Conservation (phyloP, 2,329 filamentous ascomycete species). For the Rutstroemia sp. region DNA sequence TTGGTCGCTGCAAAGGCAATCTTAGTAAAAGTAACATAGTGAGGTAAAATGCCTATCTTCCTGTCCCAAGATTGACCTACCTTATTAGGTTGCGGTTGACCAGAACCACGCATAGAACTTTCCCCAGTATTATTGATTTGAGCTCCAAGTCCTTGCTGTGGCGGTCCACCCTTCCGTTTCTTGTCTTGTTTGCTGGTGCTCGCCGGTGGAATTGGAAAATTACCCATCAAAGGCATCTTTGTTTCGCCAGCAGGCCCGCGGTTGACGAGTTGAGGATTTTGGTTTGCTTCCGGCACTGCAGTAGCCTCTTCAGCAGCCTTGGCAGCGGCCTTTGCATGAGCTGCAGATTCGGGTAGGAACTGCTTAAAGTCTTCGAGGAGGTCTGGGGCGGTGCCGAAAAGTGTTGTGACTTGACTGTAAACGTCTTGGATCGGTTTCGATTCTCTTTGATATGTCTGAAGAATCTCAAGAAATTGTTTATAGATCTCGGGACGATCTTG, state of each 20-base stretch:
- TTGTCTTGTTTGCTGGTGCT: constrained; percentile 81
- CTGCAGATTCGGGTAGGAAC: constrained; percentile 86
- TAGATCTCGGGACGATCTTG: constrained; percentile 96
- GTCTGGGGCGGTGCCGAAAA: constrained; percentile 91
- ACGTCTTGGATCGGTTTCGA: constrained; percentile 98
- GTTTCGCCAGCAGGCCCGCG: constrained; percentile 42
- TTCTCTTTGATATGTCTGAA: constrained; percentile 96
- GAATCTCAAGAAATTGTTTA: constrained; percentile 96
- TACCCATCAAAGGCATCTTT: constrained; percentile 86
- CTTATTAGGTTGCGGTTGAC: constrained; percentile 38
- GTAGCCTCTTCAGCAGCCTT: constrained; percentile 61
- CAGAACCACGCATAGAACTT: constrained; percentile 22
- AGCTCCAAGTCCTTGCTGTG: constrained; percentile 31
- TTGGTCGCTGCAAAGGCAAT: constrained; percentile 46
- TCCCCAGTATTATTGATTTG: constrained; percentile 22
- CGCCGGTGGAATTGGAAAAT: constrained; percentile 69
- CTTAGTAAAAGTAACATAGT: constrained; percentile 3
- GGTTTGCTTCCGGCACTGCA: constrained; percentile 24
- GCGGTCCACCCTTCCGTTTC: constrained; percentile 56
- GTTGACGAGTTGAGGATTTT: constrained; percentile 44
- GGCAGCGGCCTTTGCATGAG: constrained; percentile 53
- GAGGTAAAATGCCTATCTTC: background rate
- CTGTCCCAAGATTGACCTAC: constrained; percentile 30
- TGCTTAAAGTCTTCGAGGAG: constrained; percentile 98
- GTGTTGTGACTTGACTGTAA: constrained; percentile 88